Evolutionary conservation across 2,329 filamentous ascomycete species (phyloP).

Genomic region (Tricladium varicosporioides): DNA sequence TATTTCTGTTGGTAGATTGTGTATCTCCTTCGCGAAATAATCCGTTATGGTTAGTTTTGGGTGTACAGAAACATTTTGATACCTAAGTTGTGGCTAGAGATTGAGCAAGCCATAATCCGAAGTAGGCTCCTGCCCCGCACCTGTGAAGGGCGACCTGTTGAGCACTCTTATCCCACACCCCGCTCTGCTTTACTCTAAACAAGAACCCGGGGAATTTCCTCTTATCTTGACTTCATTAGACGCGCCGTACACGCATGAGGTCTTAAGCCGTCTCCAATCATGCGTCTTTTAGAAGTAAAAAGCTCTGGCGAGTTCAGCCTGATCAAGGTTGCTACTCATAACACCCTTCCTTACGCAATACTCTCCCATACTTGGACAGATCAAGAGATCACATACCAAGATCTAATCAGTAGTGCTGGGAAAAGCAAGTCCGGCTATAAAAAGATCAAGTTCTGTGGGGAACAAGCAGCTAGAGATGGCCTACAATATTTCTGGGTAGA

Average conservation of each 20-base stretch:
- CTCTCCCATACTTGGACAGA: constrained; percentile 13
- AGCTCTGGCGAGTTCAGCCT: constrained; percentile 25
- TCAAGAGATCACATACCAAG: constrained; percentile 5
- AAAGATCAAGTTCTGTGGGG: constrained; percentile 11
- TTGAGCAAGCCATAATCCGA: background rate
- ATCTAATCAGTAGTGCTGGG: background rate
- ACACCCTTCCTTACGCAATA: constrained; percentile 11
- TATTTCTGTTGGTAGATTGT: background rate
- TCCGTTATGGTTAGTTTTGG: background rate
- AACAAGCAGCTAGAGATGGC: constrained; percentile 4
- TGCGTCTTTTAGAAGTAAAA: constrained; percentile 3
- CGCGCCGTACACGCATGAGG: too few species aligned
- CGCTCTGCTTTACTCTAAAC: too few species aligned
- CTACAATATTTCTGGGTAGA: constrained; percentile 12
- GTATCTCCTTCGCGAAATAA: background rate
- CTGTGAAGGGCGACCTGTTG: too few species aligned
- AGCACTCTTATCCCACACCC: too few species aligned
- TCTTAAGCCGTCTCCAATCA: constrained; percentile 3
- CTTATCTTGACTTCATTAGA: too few species aligned
- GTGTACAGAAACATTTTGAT: background rate
- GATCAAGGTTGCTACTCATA: background rate
- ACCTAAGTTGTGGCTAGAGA: background rate
- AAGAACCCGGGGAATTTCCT: too few species aligned
- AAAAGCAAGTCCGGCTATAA: constrained; percentile 8
- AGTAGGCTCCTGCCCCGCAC: background rate